Evolutionary conservation across 139 green algal species (phyloP).

Genomic region (Mychonastes homosphaera): DNA sequence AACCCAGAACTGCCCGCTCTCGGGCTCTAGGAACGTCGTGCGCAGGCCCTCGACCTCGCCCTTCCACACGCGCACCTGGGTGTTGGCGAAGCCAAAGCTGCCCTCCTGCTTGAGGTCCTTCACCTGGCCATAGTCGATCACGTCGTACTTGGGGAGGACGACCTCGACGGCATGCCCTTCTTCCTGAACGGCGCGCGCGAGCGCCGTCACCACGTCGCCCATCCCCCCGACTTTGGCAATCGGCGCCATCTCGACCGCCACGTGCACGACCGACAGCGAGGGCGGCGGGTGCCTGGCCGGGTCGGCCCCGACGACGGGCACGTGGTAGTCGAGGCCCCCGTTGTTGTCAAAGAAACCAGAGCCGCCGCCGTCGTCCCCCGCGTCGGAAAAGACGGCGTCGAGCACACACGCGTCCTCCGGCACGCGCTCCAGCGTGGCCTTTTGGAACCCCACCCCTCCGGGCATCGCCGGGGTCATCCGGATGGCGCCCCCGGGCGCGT

Average conservation of each 20-base stretch:
- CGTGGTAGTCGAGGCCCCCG: conserved; percentile 87
- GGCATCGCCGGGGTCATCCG: conserved; percentile 45
- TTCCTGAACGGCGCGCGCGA: conserved; percentile 81
- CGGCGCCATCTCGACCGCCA: conserved; percentile 96
- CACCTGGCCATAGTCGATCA: conserved; percentile 68
- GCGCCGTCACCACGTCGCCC: conserved; percentile 87
- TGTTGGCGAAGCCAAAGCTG: conserved; percentile 33
- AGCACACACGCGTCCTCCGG: conserved; percentile 70
- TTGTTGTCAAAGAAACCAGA: conserved; percentile 82
- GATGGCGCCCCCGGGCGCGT: conserved; percentile 21
- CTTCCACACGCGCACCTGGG: conserved; percentile 27
- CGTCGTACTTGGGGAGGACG: conserved; percentile 93
- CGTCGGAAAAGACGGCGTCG: conserved; percentile 75
- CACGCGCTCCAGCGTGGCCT: conserved; percentile 44
- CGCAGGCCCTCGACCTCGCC: conserved; percentile 53
- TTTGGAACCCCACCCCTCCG: conserved; percentile 48
- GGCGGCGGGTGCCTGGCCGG: conserved; percentile 2
- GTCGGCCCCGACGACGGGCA: conserved; percentile 56
- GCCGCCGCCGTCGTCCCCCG: conserved; percentile 22
- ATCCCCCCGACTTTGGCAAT: conserved; percentile 96
- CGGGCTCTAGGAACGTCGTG: conserved; percentile 63
- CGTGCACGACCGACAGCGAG: conserved; percentile 71
- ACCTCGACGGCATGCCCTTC: conserved; percentile 64
- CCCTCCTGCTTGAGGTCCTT: conserved; percentile 44
- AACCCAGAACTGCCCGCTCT: conserved; percentile 69